phyloP scores from a whole-genome alignment of 1,284 basidiomycete species.

The Malassezia nana region DNA sequence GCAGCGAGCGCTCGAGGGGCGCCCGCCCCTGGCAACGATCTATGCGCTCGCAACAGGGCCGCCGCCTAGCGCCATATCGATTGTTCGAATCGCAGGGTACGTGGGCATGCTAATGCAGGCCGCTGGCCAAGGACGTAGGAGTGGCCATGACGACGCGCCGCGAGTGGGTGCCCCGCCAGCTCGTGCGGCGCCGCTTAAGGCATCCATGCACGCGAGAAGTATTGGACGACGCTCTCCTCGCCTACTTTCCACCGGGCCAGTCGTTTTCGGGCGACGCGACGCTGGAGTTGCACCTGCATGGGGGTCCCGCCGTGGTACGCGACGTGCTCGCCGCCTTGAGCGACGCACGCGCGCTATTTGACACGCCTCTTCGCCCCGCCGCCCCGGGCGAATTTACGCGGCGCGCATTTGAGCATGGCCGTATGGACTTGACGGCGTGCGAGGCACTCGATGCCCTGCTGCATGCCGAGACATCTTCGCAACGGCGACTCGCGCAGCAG shows the following conservation, averaged over 20 bases:
- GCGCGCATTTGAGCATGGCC: slow-evolving; percentile 65
- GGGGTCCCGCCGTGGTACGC: slow-evolving; percentile 66
- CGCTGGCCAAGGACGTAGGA: slow-evolving; percentile 52
- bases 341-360: slow-evolving; percentile 41
- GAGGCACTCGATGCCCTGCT: slow-evolving; percentile 75
- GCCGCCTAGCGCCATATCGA: slow-evolving; percentile 69
- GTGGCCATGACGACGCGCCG: slow-evolving; percentile 52
- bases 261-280: slow-evolving; percentile 74
- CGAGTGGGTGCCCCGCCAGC: slow-evolving; percentile 50
- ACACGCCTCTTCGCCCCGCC: slow-evolving; percentile 57
- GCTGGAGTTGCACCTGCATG: slow-evolving; percentile 77
- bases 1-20: not conserved
- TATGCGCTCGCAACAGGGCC: slow-evolving; percentile 75
- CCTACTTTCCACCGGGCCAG: slow-evolving; percentile 65
- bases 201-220: slow-evolving; percentile 58
- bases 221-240: slow-evolving; percentile 63
- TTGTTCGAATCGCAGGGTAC: slow-evolving; percentile 68
- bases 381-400: slow-evolving; percentile 77
- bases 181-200: slow-evolving; percentile 62
- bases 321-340: slow-evolving; percentile 61
- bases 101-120: not conserved
- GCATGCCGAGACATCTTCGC: slow-evolving; percentile 70
- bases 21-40: slow-evolving; percentile 55
- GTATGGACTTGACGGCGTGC: slow-evolving; percentile 71
- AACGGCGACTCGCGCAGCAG: slow-evolving; percentile 63